These are phyloP conservation scores for Echites panduratus DNA, from an alignment of 257 asterid genomes.

Conservation along the genomic window DNA sequence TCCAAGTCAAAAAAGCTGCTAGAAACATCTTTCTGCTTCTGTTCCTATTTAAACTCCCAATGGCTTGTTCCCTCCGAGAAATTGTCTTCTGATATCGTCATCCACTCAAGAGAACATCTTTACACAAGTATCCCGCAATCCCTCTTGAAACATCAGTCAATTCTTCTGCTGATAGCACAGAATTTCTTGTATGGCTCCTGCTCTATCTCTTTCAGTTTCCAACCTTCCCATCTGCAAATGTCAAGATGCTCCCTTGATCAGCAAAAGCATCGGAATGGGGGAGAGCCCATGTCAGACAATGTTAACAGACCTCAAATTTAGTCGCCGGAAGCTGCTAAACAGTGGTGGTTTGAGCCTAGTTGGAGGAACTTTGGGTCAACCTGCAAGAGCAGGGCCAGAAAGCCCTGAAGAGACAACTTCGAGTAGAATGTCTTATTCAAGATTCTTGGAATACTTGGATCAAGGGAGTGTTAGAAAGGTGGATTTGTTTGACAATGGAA, in stretches of 20 bases:
- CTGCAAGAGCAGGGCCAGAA: slow-evolving; percentile 35
- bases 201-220: slow-evolving; percentile 31
- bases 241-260: slow-evolving; percentile 26
- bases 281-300: slow-evolving; percentile 20
- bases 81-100: slow-evolving; percentile 8
- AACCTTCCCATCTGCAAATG: slow-evolving; percentile 40
- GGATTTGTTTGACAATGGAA: slow-evolving; percentile 53
- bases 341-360: slow-evolving; percentile 33
- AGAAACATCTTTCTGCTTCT: slow-evolving; percentile 38
- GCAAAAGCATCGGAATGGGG: slow-evolving; percentile 7
- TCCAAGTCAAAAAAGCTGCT: slow-evolving; percentile 12
- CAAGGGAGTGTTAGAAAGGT: slow-evolving; percentile 50
- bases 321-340: slow-evolving; percentile 33
- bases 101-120: neutral
- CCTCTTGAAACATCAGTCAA: neutral
- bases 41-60: slow-evolving; percentile 4
- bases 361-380: slow-evolving; percentile 30
- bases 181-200: slow-evolving; percentile 28
- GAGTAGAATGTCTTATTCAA: slow-evolving; percentile 56
- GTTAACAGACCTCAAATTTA: slow-evolving; percentile 21
- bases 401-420: slow-evolving; percentile 44
- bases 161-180: neutral
- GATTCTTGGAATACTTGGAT: slow-evolving; percentile 55
- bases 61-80: slow-evolving; percentile 36
- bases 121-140: neutral